Conservation (phyloP, 352 stramenopile species). For the Phytopythium kandeliae region DNA sequence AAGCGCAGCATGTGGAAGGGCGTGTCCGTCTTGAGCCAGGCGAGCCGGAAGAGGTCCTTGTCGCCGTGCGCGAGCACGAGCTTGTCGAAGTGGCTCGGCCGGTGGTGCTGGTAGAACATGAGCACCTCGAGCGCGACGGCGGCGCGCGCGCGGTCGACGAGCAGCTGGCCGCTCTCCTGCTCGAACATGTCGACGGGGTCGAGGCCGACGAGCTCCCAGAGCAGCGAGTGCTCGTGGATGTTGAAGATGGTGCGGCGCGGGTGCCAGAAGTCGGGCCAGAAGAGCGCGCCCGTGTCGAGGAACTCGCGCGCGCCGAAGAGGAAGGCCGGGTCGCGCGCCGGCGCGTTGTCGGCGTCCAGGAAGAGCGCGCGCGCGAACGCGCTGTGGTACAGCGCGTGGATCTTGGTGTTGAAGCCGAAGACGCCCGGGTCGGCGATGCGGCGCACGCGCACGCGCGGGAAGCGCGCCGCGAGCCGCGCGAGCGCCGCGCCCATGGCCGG, state of each 20-base stretch:
- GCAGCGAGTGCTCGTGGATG: constrained; percentile 44
- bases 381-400: constrained; percentile 60
- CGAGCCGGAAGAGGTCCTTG: constrained; percentile 77
- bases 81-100: constrained; percentile 50
- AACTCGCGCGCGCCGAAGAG: constrained; percentile 54
- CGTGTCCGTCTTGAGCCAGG: constrained; percentile 64
- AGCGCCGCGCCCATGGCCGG: constrained; percentile 24
- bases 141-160: constrained; percentile 44
- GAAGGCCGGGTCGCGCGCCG: constrained; percentile 56
- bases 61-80: constrained; percentile 65
- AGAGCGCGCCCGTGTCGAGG: constrained; percentile 34
- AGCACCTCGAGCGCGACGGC: constrained; percentile 43
- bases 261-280: constrained; percentile 81
- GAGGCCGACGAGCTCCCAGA: constrained; percentile 65
- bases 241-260: constrained; percentile 68
- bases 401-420: constrained; percentile 58
- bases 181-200: constrained; percentile 72
- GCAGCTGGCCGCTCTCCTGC: constrained; percentile 68
- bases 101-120: constrained; percentile 57
- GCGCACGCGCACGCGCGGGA: constrained; percentile 35
- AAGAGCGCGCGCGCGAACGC: constrained; percentile 70
- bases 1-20: constrained; percentile 59
- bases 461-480: constrained; percentile 19
- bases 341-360: constrained; percentile 65
- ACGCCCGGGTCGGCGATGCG: constrained; percentile 40